Percentiles rank a stretch among this genome's conserved stretches.
phyloP scores from a whole-genome alignment of 106 monocot genomes.

The Amphibolis antarctica region DNA sequence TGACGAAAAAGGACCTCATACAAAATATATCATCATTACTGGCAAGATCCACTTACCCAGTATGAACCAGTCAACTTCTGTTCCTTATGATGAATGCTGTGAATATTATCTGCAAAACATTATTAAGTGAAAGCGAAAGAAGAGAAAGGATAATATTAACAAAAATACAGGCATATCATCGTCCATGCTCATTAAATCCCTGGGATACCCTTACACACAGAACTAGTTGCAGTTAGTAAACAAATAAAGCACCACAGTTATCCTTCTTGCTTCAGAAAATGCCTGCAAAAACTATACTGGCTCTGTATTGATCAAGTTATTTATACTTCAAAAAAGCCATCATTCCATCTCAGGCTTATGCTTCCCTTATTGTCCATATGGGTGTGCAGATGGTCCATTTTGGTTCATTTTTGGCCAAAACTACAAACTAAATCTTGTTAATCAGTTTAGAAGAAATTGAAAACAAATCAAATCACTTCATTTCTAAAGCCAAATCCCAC shows the following conservation, averaged over 20 bases:
- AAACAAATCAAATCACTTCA: too few relatives aligned
- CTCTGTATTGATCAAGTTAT: not conserved
- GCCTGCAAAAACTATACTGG: not conserved
- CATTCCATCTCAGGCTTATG: too few relatives aligned
- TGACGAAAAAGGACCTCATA: not conserved
- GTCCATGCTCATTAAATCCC: too few relatives aligned
- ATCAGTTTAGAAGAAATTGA: too few relatives aligned
- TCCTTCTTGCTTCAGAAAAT: not conserved
- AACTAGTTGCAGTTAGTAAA: too few relatives aligned
- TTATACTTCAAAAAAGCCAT: not conserved
- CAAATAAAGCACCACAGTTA: not conserved
- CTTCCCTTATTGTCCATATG: too few relatives aligned
- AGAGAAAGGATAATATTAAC: not conserved
- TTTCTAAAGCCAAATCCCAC: too few relatives aligned
- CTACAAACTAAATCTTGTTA: too few relatives aligned
- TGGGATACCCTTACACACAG: too few relatives aligned
- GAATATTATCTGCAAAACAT: constrained; percentile 56
- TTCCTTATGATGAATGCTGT: constrained; percentile 70
- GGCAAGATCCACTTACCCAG: constrained; percentile 45
- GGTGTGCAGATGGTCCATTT: too few relatives aligned
- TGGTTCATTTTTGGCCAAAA: too few relatives aligned
- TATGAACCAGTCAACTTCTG: constrained; percentile 69
- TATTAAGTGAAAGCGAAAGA: not conserved
- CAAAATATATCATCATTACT: not conserved
- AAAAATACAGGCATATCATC: too few relatives aligned